A percentile compares a stretch with the other conserved stretches of the same genome.
These are phyloP conservation scores for Rhododendron kiyosumense DNA, from an alignment of 148 eudicot genomes.

Conservation along the genomic window DNA sequence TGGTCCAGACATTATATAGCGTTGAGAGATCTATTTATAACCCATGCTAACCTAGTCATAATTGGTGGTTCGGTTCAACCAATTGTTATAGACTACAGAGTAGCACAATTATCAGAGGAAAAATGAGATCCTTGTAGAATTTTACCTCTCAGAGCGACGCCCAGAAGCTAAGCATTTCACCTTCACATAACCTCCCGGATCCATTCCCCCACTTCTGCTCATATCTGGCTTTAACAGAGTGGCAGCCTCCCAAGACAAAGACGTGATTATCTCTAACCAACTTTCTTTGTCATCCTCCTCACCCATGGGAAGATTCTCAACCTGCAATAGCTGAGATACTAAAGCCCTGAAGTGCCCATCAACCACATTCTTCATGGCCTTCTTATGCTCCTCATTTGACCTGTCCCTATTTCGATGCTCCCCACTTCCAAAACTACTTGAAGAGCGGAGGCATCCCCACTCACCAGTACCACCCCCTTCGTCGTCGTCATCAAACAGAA, in stretches of 20 bases:
- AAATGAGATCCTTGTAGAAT: background rate
- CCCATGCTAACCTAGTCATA: background rate
- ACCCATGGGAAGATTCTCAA: conserved; percentile 67
- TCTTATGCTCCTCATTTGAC: conserved; percentile 78
- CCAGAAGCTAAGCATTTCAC: conserved; percentile 92
- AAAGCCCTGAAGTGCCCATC: conserved; percentile 95
- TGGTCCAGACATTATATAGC: background rate
- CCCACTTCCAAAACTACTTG: conserved; percentile 75
- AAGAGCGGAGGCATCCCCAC: conserved; percentile 55
- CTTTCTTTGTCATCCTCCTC: conserved; percentile 66
- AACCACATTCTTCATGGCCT: conserved; percentile 72
- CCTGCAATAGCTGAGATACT: conserved; percentile 90
- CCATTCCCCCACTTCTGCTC: conserved; percentile 97
- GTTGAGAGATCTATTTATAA: background rate
- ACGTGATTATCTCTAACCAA: conserved; percentile 91
- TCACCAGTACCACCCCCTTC: conserved; percentile 66
- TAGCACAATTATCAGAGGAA: conserved; percentile 4
- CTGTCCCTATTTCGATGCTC: conserved; percentile 49
- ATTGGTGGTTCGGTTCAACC: background rate
- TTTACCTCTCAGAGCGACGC: conserved; percentile 74
- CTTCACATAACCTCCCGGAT: conserved; percentile 97
- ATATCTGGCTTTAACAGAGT: conserved; percentile 84
- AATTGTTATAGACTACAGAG: background rate
- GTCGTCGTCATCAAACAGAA: conserved; percentile 54
- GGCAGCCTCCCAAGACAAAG: conserved; percentile 98